Conservation (phyloP, 805 yeast species). For the Ogataea neopini region DNA sequence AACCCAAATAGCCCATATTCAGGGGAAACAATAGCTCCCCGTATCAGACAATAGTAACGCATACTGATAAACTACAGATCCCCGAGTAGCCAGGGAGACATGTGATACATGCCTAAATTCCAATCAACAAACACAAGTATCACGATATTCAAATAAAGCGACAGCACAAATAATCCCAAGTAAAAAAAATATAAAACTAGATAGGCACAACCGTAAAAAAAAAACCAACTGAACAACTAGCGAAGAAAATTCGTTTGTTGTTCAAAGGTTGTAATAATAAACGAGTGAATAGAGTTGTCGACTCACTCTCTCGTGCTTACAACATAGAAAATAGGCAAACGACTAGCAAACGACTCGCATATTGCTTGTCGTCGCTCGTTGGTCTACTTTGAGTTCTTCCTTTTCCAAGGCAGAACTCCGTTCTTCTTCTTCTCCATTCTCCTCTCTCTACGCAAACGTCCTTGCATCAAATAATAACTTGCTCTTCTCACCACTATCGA, state of each 20-base stretch:
- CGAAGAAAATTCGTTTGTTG: too few relatives aligned
- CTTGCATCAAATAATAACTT: slow-evolving; percentile 78
- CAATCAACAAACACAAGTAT: background rate
- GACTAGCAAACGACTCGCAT: too few relatives aligned
- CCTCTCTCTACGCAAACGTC: slow-evolving; percentile 68
- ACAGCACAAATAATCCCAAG: background rate
- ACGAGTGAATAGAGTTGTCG: too few relatives aligned
- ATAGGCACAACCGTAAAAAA: slow-evolving; percentile 1
- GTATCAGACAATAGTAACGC: too few relatives aligned
- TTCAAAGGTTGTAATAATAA: too few relatives aligned
- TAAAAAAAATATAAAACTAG: background rate
- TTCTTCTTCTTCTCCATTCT: slow-evolving; percentile 45
- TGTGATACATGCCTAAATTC: background rate
- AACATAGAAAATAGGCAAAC: too few relatives aligned
- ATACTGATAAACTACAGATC: background rate
- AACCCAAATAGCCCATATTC: too few relatives aligned
- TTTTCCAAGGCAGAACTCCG: slow-evolving; percentile 20
- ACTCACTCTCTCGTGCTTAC: too few relatives aligned
- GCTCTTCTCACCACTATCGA: slow-evolving; percentile 81
- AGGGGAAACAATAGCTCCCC: too few relatives aligned
- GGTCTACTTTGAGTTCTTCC: slow-evolving; percentile 17
- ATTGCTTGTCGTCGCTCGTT: too few relatives aligned
- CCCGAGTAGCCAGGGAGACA: background rate
- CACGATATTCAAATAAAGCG: background rate
- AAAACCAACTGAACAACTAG: too few relatives aligned